These are phyloP conservation scores for Postia placenta DNA, from an alignment of 768 basidiomycete species.

Conservation along the genomic window DNA sequence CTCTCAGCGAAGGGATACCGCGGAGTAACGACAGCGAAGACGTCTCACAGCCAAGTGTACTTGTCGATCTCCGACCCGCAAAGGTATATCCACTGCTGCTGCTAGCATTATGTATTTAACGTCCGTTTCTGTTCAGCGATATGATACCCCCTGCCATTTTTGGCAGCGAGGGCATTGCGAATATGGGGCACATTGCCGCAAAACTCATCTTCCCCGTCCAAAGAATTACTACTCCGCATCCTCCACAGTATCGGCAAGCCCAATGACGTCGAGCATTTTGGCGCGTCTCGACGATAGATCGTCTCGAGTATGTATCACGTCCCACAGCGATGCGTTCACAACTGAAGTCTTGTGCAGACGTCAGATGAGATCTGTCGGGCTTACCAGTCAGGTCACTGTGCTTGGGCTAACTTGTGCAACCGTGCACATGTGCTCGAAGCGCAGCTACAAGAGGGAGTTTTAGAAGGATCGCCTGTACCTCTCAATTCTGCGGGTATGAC, in stretches of 20 bases:
- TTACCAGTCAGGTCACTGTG: constrained; percentile 11
- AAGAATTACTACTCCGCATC: not conserved
- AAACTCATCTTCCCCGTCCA: not conserved
- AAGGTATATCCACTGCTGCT: not conserved
- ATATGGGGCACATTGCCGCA: not conserved
- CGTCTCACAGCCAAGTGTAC: not conserved
- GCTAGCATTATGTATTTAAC: not conserved
- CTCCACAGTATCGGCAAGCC: not conserved
- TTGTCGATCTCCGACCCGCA: not conserved
- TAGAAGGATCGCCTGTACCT: not conserved
- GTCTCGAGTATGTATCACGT: not conserved
- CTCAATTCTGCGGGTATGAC: not conserved
- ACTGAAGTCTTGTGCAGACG: not conserved
- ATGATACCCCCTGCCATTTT: not conserved
- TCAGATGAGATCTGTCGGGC: constrained; percentile 7
- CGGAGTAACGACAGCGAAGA: not conserved
- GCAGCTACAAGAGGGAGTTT: not conserved
- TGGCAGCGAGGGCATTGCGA: not conserved
- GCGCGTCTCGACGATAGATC: not conserved
- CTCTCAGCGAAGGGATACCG: not conserved
- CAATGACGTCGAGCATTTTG: not conserved
- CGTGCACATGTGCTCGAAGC: constrained; percentile 8
- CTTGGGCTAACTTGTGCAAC: constrained; percentile 6
- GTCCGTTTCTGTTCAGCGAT: not conserved
- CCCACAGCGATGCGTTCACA: not conserved